Conservation (phyloP, 2,329 filamentous ascomycete species). For the Arthrobotrys sinensis region DNA sequence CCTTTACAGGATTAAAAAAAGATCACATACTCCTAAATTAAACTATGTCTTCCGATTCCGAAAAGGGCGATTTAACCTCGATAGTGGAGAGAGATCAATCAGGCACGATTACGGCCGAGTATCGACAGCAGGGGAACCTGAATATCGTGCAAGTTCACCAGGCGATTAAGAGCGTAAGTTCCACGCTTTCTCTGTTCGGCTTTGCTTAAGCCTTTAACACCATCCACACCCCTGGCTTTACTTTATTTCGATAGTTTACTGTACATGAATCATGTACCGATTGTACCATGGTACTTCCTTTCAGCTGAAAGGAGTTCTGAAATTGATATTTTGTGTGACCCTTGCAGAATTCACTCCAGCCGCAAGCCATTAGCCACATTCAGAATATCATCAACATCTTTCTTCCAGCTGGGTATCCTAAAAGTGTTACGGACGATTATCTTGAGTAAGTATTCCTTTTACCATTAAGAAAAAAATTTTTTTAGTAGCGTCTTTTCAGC, state of each 20-base stretch:
- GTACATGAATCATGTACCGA: conserved; percentile 11
- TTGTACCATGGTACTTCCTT: neutral
- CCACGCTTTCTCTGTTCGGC: conserved; percentile 8
- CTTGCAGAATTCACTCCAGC: conserved; percentile 55
- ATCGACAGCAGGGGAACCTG: conserved; percentile 35
- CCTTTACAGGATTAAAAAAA: neutral
- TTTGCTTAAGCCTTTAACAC: neutral
- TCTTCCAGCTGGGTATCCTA: conserved; percentile 87
- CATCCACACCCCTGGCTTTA: conserved; percentile 7
- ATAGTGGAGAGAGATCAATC: conserved; percentile 58
- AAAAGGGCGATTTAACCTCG: conserved; percentile 22
- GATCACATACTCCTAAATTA: neutral
- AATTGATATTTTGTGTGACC: conserved; percentile 21
- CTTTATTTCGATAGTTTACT: neutral
- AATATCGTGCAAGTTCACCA: conserved; percentile 49
- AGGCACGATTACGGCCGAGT: conserved; percentile 53
- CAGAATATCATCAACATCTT: conserved; percentile 77
- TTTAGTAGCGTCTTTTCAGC: neutral
- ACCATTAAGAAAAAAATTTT: neutral
- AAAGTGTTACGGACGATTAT: conserved; percentile 89
- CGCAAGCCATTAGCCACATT: conserved; percentile 52
- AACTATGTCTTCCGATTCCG: conserved; percentile 36
- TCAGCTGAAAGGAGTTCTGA: conserved; percentile 47
- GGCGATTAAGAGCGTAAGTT: conserved; percentile 35
- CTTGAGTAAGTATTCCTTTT: conserved; percentile 75